Percentiles rank a stretch among this genome's conserved stretches.
Evolutionary conservation across 202 grass and related monocot species (phyloP).

Genomic region (Panicum virgatum): DNA sequence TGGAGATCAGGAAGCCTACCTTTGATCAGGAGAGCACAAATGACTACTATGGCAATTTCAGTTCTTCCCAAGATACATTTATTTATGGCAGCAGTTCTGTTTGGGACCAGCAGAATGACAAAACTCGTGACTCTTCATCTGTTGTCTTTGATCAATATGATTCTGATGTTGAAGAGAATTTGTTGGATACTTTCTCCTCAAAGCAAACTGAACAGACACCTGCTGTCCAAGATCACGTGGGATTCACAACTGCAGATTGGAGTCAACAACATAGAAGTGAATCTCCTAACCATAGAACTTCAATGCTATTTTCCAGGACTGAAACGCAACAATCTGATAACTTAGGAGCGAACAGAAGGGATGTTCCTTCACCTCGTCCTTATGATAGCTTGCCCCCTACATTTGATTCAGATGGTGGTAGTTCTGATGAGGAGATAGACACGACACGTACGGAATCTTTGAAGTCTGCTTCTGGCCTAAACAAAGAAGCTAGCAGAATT

Average conservation of each 20-base stretch:
- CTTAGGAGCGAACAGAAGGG: slow-evolving; percentile 46
- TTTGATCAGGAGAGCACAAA: slow-evolving; percentile 32
- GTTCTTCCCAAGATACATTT: slow-evolving; percentile 37
- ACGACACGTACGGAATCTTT: slow-evolving; percentile 25
- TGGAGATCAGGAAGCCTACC: slow-evolving; percentile 23
- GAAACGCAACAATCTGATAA: slow-evolving; percentile 30
- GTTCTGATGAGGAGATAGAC: slow-evolving; percentile 56
- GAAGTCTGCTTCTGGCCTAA: slow-evolving; percentile 25
- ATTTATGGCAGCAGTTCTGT: slow-evolving; percentile 30
- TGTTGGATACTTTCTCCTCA: slow-evolving; percentile 64
- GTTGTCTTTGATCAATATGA: slow-evolving; percentile 67
- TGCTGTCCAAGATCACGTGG: slow-evolving; percentile 26
- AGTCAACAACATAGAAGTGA: slow-evolving; percentile 40
- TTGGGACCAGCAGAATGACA: slow-evolving; percentile 40
- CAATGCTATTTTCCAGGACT: slow-evolving; percentile 39
- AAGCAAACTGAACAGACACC: slow-evolving; percentile 50
- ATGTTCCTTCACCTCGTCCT: slow-evolving; percentile 31
- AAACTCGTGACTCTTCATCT: slow-evolving; percentile 34
- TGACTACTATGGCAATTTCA: slow-evolving; percentile 30
- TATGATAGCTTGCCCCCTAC: slow-evolving; percentile 51
- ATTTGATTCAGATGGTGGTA: slow-evolving; percentile 77
- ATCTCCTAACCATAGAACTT: slow-evolving; percentile 38
- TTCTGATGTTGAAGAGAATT: slow-evolving; percentile 60
- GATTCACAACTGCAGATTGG: slow-evolving; percentile 42
- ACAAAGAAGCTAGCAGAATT: slow-evolving; percentile 24